A percentile compares a stretch with the other conserved stretches of the same genome.
Conservation (phyloP, 805 yeast species). For the Kluyveromyces nonfermentans region DNA sequence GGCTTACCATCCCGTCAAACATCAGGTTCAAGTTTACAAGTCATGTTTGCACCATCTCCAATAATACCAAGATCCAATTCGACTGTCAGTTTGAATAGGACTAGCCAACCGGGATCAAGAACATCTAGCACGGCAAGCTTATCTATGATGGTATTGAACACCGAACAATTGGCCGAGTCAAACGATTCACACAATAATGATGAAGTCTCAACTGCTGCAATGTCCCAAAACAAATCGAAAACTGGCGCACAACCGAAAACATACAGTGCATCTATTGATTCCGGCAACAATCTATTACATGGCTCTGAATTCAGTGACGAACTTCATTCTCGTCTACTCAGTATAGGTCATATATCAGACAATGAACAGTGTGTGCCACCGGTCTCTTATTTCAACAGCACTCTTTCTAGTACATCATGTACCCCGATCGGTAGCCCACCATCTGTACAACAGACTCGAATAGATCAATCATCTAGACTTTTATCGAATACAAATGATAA, state of each 20-base stretch:
- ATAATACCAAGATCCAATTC: background rate
- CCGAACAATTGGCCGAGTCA: background rate
- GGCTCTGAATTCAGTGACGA: conserved; percentile 1
- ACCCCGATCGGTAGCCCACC: background rate
- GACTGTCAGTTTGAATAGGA: background rate
- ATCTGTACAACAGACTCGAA: background rate
- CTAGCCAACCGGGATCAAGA: background rate
- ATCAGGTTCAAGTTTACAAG: background rate
- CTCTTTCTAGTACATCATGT: background rate
- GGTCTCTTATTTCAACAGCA: background rate
- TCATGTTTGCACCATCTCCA: background rate
- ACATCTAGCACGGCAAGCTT: background rate
- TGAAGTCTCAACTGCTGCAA: background rate
- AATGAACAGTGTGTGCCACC: background rate
- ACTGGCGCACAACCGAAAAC: background rate
- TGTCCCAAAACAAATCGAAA: conserved; percentile 1
- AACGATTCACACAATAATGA: background rate
- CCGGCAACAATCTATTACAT: background rate
- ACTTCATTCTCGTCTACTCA: background rate
- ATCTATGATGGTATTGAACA: background rate
- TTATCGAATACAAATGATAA: background rate
- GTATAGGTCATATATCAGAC: background rate
- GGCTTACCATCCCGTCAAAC: background rate
- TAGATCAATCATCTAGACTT: background rate
- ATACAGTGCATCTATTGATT: background rate